Percentiles rank a stretch among this genome's conserved stretches.
phyloP scores from a whole-genome alignment of 208 protist species.

The Crithidia bombi region DNA sequence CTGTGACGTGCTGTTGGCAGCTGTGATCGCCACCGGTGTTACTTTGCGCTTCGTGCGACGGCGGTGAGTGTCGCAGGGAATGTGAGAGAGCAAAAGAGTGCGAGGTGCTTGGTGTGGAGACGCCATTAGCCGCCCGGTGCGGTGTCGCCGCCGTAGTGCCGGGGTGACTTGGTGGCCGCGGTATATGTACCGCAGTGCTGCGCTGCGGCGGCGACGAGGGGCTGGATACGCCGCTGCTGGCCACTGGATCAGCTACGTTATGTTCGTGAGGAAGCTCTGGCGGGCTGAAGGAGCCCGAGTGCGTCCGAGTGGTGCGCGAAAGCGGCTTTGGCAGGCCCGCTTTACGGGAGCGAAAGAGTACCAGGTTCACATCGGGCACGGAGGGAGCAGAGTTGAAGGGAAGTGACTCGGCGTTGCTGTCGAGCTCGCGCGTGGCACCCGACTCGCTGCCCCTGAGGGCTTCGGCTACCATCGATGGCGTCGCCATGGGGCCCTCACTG shows the following conservation, averaged over 20 bases:
- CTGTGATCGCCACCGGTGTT: constrained; percentile 2
- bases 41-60: constrained; percentile 8
- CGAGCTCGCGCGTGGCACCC: not conserved
- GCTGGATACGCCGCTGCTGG: constrained; percentile 5
- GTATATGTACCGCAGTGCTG: constrained; percentile 1
- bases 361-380: constrained; percentile 14
- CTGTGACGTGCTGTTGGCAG: constrained; percentile 6
- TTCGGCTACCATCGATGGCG: constrained; percentile 9
- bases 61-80: constrained; percentile 3
- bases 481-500: not conserved
- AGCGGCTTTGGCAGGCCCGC: constrained; percentile 1
- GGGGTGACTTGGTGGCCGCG: not conserved
- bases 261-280: not conserved
- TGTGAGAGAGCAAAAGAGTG: constrained; percentile 8
- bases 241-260: not conserved
- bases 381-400: constrained; percentile 19
- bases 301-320: not conserved
- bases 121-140: not conserved
- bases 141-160: not conserved
- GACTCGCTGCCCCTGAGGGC: not conserved
- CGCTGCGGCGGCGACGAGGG: constrained; percentile 13
- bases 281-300: constrained; percentile 3
- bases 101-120: not conserved
- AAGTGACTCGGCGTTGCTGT: constrained; percentile 30
- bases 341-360: not conserved